phyloP scores from a whole-genome alignment of 345 rosid genomes.

The Gossypioides kirkii region DNA sequence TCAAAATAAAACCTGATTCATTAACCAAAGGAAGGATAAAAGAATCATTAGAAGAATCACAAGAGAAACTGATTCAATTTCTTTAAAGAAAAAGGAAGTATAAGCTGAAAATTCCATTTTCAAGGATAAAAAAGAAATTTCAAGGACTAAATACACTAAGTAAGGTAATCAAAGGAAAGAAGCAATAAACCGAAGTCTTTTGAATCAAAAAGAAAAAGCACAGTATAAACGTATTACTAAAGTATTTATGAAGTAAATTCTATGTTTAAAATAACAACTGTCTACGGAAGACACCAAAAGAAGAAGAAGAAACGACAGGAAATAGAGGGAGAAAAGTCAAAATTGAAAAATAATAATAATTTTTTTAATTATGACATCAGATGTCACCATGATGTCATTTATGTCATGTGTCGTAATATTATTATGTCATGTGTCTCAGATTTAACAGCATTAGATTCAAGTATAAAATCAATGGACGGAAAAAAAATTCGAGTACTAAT shows the following conservation, averaged over 20 bases:
- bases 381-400: too few species aligned
- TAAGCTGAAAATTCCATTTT: neutral
- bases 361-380: too few species aligned
- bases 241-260: neutral
- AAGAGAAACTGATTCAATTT: neutral
- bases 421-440: too few species aligned
- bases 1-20: neutral
- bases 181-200: neutral
- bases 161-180: neutral
- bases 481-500: too few species aligned
- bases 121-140: neutral
- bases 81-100: neutral
- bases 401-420: too few species aligned
- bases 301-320: too few species aligned
- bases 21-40: neutral
- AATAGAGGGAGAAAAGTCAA: too few species aligned
- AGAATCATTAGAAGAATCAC: neutral
- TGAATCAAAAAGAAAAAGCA: neutral
- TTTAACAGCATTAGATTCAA: too few species aligned
- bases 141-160: neutral
- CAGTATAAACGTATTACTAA: neutral
- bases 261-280: neutral
- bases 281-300: neutral
- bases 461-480: too few species aligned
- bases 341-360: too few species aligned